These are phyloP conservation scores for Chloridella minuta DNA, from an alignment of 352 stramenopile genomes.

Conservation along the genomic window DNA sequence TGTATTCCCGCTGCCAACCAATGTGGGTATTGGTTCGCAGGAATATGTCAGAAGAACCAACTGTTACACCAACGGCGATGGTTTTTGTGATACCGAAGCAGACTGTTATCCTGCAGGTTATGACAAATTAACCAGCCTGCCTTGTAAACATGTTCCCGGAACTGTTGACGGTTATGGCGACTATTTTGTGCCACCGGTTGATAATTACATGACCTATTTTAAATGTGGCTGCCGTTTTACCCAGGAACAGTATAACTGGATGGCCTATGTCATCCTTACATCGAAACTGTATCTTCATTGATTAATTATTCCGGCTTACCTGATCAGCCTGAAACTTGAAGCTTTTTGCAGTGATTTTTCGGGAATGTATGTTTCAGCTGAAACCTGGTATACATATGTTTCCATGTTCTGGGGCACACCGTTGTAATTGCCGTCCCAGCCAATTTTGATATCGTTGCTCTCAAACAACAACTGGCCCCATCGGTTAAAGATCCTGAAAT, in stretches of 20 bases:
- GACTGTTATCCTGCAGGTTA: not conserved
- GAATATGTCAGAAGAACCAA: not conserved
- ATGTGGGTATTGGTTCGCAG: not conserved
- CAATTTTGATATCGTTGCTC: not conserved
- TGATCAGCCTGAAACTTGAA: not conserved
- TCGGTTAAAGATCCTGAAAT: not conserved
- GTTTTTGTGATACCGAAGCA: not conserved
- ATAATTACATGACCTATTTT: conserved; percentile 5
- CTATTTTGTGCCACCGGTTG: not conserved
- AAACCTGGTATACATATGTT: not conserved
- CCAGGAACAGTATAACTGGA: not conserved
- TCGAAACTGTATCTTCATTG: not conserved
- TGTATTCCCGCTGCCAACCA: too few relatives aligned
- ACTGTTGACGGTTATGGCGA: not conserved
- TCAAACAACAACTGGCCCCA: not conserved
- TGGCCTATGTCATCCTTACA: not conserved
- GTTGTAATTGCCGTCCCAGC: not conserved
- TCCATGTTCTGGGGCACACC: not conserved
- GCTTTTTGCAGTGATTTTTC: not conserved
- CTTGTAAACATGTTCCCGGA: not conserved
- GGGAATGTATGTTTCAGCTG: not conserved
- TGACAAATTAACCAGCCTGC: not conserved
- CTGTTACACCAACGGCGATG: not conserved
- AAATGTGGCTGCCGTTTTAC: not conserved
- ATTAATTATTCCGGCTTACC: not conserved